Percentiles rank a stretch among this genome's conserved stretches.
Evolutionary conservation across 345 rosid genomes (phyloP).

Genomic region (Erysimum cheiranthoides): DNA sequence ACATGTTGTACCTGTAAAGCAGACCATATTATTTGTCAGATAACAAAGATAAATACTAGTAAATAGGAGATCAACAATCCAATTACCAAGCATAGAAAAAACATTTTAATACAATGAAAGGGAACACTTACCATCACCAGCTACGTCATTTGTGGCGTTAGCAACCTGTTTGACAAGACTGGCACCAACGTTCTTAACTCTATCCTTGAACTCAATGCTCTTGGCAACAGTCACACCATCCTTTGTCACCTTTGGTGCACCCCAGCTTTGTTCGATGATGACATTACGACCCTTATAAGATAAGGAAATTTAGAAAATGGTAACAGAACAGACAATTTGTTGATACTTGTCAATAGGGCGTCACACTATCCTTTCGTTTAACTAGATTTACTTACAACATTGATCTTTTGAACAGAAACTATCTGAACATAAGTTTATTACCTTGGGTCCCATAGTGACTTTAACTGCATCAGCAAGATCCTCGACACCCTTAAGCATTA

Average conservation of each 20-base stretch:
- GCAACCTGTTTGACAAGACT: conserved; percentile 99
- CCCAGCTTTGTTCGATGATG: conserved; percentile 93
- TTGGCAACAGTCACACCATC: conserved; percentile 99
- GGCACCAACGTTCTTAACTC: conserved; percentile 90
- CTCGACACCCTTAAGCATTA: conserved; percentile 94
- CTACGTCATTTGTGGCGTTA: conserved; percentile 94
- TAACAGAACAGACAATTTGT: not conserved
- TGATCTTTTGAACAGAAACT: not conserved
- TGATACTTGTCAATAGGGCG: not conserved
- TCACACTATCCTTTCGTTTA: not conserved
- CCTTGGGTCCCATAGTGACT: conserved; percentile 99
- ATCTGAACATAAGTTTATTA: conserved; percentile 31
- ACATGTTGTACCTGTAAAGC: conserved; percentile 87
- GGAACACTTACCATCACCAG: conserved; percentile 81
- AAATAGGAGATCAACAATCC: not conserved
- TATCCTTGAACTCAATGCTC: conserved; percentile 92
- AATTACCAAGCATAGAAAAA: not conserved
- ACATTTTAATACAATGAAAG: not conserved
- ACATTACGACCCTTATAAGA: conserved; percentile 84
- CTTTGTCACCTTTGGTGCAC: conserved; percentile 97
- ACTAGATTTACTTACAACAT: not conserved
- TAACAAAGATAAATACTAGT: not conserved
- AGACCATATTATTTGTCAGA: conserved; percentile 4
- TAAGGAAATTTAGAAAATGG: not conserved
- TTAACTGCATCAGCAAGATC: conserved; percentile 93